Conservation (phyloP, 345 rosid species). For the Arabidopsis thaliana region DNA sequence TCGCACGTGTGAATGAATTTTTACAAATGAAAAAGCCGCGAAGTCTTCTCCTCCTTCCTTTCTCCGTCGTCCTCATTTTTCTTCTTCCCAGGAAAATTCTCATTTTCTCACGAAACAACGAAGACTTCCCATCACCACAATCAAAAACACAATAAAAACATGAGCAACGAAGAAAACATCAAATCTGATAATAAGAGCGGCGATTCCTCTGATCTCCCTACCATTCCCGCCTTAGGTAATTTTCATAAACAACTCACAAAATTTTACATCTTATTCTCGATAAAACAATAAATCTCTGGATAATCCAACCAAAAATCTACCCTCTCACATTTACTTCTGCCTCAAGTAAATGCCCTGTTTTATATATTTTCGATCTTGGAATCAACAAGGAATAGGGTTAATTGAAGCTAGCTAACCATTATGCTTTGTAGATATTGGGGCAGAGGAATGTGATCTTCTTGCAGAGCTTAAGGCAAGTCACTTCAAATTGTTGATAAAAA, state of each 20-base stretch:
- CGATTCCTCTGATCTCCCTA: slow-evolving; percentile 29
- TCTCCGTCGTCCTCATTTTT: slow-evolving; percentile 33
- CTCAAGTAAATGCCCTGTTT: slow-evolving; percentile 38
- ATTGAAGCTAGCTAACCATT: slow-evolving; percentile 12
- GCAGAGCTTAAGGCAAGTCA: slow-evolving; percentile 39
- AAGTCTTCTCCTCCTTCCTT: slow-evolving; percentile 44
- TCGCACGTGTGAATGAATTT: slow-evolving; percentile 15
- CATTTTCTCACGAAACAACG: background rate
- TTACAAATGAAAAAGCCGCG: slow-evolving; percentile 9
- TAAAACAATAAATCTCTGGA: background rate
- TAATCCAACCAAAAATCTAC: background rate
- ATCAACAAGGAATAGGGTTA: slow-evolving; percentile 20
- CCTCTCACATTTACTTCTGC: background rate
- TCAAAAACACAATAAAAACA: slow-evolving; percentile 29
- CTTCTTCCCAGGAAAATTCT: slow-evolving; percentile 2
- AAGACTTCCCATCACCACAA: background rate
- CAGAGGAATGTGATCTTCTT: slow-evolving; percentile 30
- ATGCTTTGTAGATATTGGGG: slow-evolving; percentile 20
- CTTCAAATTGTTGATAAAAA: background rate
- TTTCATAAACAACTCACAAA: background rate
- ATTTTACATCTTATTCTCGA: background rate
- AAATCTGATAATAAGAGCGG: slow-evolving; percentile 4
- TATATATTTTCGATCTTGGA: background rate
- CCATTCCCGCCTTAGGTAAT: slow-evolving; percentile 29
- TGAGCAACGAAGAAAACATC: slow-evolving; percentile 39